A percentile compares a stretch with the other conserved stretches of the same genome.
Conservation (phyloP, 1,139 yeast species). For the Pneumocystis oryctolagi region DNA sequence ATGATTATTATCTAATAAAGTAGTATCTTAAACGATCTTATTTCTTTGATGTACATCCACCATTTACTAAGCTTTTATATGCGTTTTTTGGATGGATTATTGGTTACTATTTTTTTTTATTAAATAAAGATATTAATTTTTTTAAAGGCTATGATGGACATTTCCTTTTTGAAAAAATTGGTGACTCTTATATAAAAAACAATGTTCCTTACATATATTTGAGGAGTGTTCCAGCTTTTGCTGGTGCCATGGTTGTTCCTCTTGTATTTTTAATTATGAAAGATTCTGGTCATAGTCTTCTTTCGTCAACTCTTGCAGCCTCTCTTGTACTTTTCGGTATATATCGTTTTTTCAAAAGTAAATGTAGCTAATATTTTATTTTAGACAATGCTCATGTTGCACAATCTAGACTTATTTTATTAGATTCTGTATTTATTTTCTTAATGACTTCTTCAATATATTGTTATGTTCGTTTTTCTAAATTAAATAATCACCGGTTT, state of each 20-base stretch:
- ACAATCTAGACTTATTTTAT: conserved; percentile 75
- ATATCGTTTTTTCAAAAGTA: conserved; percentile 15
- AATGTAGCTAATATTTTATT: background rate
- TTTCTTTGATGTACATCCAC: conserved; percentile 95
- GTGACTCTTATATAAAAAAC: conserved; percentile 59
- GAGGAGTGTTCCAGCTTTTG: conserved; percentile 64
- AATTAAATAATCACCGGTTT: conserved; percentile 54
- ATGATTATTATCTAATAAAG: background rate
- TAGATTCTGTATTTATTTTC: conserved; percentile 77
- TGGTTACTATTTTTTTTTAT: conserved; percentile 79
- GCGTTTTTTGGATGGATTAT: conserved; percentile 80
- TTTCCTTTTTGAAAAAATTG: conserved; percentile 83
- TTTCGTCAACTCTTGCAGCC: conserved; percentile 72
- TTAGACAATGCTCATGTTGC: conserved; percentile 68
- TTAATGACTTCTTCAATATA: conserved; percentile 68
- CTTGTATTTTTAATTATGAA: conserved; percentile 68
- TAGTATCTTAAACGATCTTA: conserved; percentile 60
- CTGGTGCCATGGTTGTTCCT: conserved; percentile 75
- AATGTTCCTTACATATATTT: conserved; percentile 83
- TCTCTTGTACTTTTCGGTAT: conserved; percentile 57
- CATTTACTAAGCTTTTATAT: conserved; percentile 83
- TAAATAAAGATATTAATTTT: conserved; percentile 83
- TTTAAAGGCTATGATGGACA: conserved; percentile 50
- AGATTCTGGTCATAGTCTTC: conserved; percentile 63
- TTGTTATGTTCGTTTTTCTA: conserved; percentile 65